Base-by-base conservation (phyloP, 768 basidiomycete genomes). In the Pholiota molesta region DNA sequence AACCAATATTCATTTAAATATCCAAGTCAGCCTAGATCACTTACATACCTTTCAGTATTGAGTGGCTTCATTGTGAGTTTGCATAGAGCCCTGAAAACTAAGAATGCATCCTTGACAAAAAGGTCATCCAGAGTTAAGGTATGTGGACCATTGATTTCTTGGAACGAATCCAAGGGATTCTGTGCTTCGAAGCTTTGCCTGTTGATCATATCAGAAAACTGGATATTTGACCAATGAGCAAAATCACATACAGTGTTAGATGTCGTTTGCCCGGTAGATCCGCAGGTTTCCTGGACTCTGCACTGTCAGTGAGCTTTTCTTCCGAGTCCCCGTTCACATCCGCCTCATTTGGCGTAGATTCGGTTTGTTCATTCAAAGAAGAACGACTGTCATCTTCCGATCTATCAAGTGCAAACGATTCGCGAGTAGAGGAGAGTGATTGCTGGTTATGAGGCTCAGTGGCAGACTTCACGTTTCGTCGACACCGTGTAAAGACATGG, bases 61-160 rank as follows among this genome's bases (percentile, higher is more conserved):
- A 99, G 78, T 11, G 96, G 92, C 74, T 99, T 99, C 96, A 98
- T 99, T 9, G 95, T 96, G 65, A 99, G 79, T 73, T 99, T 99
- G 80, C 97, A 99, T 11, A 99, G 80, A 0, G 97, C 96, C 51
- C 97, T 85, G 77, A 99, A 97, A 39, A 99, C 97, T 63, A 99
- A 84, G 80, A 98, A 99, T 0, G 97, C 95, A 71, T 99, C 97
- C 72, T 99, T 99, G 71, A 97, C 84, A 73, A 95, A 97, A 59
- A 98, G 77, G 67, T 99, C 97, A 56, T 92, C 88, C n/a, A 83
- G 80, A 19, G 88, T 86, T 59, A 95, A 78, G 55, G 82, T 84
- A 64, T 77, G 77, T 57, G 64, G 71, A 62, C 65, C 74, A 51
- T 61, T 60, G 42, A 55, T 68, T 64, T 81, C 79, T 55, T 70